phyloP scores from a whole-genome alignment of 2,329 filamentous ascomycete genomes.

The Coleophoma cylindrospora region DNA sequence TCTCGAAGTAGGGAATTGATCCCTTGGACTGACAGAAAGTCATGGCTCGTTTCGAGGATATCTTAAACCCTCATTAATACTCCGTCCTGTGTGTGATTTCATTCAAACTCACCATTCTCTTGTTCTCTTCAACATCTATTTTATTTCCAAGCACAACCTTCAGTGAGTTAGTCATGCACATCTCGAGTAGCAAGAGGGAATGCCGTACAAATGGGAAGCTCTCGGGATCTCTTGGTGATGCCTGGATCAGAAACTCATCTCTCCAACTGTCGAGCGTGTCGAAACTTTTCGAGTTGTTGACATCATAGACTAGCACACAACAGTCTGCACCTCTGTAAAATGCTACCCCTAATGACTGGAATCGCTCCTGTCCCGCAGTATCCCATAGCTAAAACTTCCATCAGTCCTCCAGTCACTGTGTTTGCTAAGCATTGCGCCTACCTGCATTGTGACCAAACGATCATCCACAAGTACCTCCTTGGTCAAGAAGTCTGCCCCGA shows the following conservation, averaged over 20 bases:
- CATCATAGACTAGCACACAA: slow-evolving; percentile 95
- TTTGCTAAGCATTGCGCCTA: slow-evolving; percentile 30
- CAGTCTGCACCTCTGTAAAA: slow-evolving; percentile 98
- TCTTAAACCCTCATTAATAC: slow-evolving; percentile 41
- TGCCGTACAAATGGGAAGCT: slow-evolving; percentile 89
- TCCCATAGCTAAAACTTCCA: slow-evolving; percentile 89
- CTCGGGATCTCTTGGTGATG: slow-evolving; percentile 91
- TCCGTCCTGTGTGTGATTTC: background rate
- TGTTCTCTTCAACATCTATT: slow-evolving; percentile 97
- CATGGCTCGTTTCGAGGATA: slow-evolving; percentile 92
- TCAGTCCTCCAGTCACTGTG: slow-evolving; percentile 60
- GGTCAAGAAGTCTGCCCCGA: slow-evolving; percentile 96
- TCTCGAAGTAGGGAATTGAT: slow-evolving; percentile 98
- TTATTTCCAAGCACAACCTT: slow-evolving; percentile 97
- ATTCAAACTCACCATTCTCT: slow-evolving; percentile 65
- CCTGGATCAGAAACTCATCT: slow-evolving; percentile 97
- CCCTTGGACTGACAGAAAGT: slow-evolving; percentile 98
- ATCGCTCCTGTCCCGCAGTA: slow-evolving; percentile 93
- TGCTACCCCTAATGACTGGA: slow-evolving; percentile 93
- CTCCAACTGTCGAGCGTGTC: slow-evolving; percentile 98
- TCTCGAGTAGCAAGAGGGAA: background rate
- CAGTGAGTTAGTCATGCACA: slow-evolving; percentile 4
- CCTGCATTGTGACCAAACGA: slow-evolving; percentile 97
- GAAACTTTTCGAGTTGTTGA: slow-evolving; percentile 99
- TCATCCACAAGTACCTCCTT: slow-evolving; percentile 98